Evolutionary conservation across 192 early-diverging fungal species (phyloP).

Genomic region (Coemansia asiatica): DNA sequence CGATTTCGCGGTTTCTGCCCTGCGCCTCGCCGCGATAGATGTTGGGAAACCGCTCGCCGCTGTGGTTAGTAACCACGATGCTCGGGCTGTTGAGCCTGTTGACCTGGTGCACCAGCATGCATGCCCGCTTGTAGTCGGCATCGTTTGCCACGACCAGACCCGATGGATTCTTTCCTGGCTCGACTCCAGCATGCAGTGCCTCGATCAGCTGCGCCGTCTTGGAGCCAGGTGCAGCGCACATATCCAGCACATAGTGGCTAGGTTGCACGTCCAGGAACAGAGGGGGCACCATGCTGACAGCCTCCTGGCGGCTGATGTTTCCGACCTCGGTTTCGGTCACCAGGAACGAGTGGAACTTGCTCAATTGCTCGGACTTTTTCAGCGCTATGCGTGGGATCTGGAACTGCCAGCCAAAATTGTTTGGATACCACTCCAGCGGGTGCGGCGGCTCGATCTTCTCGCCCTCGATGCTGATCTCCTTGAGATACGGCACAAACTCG

Average conservation of each 20-base stretch:
- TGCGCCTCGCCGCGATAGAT: slow-evolving; percentile 41
- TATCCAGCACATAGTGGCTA: slow-evolving; percentile 83
- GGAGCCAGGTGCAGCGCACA: slow-evolving; percentile 98
- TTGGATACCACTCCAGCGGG: slow-evolving; percentile 85
- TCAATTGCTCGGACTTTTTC: slow-evolving; percentile 72
- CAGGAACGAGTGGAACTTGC: slow-evolving; percentile 89
- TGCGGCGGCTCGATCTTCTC: slow-evolving; percentile 71
- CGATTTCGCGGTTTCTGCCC: slow-evolving; percentile 32
- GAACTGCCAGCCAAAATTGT: slow-evolving; percentile 88
- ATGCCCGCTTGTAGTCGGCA: slow-evolving; percentile 82
- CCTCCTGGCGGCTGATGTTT: slow-evolving; percentile 95
- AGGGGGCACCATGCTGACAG: slow-evolving; percentile 98
- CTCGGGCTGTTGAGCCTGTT: slow-evolving; percentile 92
- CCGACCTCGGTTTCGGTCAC: slow-evolving; percentile 98
- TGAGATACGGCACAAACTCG: slow-evolving; percentile 62
- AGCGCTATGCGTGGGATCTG: slow-evolving; percentile 72
- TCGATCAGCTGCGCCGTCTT: slow-evolving; percentile 95
- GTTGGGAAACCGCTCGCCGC: slow-evolving; percentile 84
- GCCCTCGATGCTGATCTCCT: slow-evolving; percentile 66
- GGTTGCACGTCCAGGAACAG: slow-evolving; percentile 87
- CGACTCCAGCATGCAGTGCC: slow-evolving; percentile 68
- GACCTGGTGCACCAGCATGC: slow-evolving; percentile 94
- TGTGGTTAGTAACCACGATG: slow-evolving; percentile 94
- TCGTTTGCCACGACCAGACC: slow-evolving; percentile 98
- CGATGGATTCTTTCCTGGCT: slow-evolving; percentile 56